Evolutionary conservation across 176 grass and related monocot species (phyloP), one percentile per base, ranked within the genome.

Genomic region (Triticum turgidum): DNA sequence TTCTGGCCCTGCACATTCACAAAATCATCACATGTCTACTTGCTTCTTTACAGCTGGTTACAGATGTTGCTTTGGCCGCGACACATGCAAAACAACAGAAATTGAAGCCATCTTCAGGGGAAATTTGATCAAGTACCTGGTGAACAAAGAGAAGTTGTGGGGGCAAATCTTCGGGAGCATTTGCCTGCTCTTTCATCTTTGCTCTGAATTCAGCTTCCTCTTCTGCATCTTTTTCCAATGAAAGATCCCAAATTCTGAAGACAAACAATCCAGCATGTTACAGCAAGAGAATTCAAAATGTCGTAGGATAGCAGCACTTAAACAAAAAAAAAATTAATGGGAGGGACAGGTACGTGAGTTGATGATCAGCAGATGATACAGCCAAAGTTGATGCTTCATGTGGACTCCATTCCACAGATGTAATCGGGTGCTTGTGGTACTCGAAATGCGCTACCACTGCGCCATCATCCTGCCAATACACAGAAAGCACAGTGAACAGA

Each of bases 141-240:
- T 98, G 96, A 88, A 89, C 86, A 89, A 98, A 98, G 32, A 98
- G 90, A 30, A 98, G 93, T 64, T 95, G 96, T 20, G 96, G 93
- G 61, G 96, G 96, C 73, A 98, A 84, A 93, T 98, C 93, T 61
- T 94, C 91, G 25, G 93, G 93, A 33, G 88, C 86, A 88, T 94
- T 87, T 29, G 85, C 90, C 88, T 98, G 96, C 58, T 94, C 96
- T 69, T 89, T 95, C 85, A 98, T 84, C 56, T 94, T 92, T 5
- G 63, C 87, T 90, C 86, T 94, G 63, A 98, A 98, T 73, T 95
- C 96, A 9, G 96, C 91, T 82, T 98, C 96, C 88, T 98, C 96
- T 82, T 98, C 96, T 63, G 82, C 84, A 76, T 98, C 93, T 88
- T 70, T 98, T 76, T 98, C 91, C 65, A 98, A 80, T 42, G 91